Evolutionary conservation across 345 rosid genomes (phyloP), one percentile per base, ranked within the genome.

Genomic region (Physaria fendleri): DNA sequence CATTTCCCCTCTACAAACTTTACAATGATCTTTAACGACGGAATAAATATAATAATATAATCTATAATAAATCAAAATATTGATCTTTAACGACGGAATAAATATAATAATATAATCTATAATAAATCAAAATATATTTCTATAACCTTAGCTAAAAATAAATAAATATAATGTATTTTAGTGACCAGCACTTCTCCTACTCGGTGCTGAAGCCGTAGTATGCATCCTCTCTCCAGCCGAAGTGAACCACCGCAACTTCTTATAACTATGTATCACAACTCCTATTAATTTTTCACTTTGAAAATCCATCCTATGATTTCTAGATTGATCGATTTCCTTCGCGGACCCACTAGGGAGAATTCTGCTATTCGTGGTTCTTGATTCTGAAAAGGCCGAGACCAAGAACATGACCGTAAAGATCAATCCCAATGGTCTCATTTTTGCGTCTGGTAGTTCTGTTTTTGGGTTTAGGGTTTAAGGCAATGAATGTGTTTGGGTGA

Each of bases 101-200:
- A 53, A 61, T 68, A 60, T n/a, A n/a, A n/a, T n/a, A n/a, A n/a
- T n/a, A n/a, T n/a, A n/a, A n/a, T n/a, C n/a, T n/a, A n/a, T n/a
- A n/a, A n/a, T n/a, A n/a, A n/a, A n/a, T n/a, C n/a, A n/a, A n/a
- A n/a, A n/a, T n/a, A n/a, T n/a, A n/a, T n/a, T n/a, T n/a, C n/a
- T n/a, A n/a, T n/a, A n/a, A n/a, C n/a, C n/a, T n/a, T n/a, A n/a
- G n/a, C n/a, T n/a, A n/a, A n/a, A n/a, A n/a, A n/a, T n/a, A n/a
- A n/a, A n/a, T n/a, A n/a, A n/a, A n/a, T n/a, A n/a, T n/a, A n/a
- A n/a, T n/a, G n/a, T n/a, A 8, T 41, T 62, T 62, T 64, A 84
- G 58, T 87, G 91, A 49, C 95, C 95, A 39, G 91, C 54, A 49
- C 95, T 91, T 82, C 77, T 82, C 79, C 85, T 65, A 79, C 91